Evolutionary conservation across 2,329 filamentous ascomycete species (phyloP), one percentile per base, ranked within the genome.

Genomic region (Botryotinia convoluta): DNA sequence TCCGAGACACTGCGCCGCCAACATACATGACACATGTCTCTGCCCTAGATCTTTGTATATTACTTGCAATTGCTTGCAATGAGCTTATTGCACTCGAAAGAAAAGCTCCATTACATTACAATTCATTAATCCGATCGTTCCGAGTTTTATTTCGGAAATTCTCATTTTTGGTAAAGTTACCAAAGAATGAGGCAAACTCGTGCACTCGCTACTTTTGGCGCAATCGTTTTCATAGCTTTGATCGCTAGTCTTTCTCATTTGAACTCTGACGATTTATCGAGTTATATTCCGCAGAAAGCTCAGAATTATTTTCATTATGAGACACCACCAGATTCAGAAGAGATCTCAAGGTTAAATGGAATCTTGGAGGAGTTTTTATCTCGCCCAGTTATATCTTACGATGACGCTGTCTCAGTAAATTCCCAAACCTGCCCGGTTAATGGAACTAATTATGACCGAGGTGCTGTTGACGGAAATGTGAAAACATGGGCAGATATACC

Each of bases 381-480:
- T 29, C 71, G 71, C 10, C 75, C 76, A 2, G 45, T 77, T 26
- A 45, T 73, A 45, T 69, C 73, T 18, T 77, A 76, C 42, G 48
- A 73, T 44, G 74, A 76, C 32, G 45, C 76, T 10, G 75, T 76
- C 57, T 59, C 60, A 48, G 32, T 65, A n/a, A 75, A 72, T 32
- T 72, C 74, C 20, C 48, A 71, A 59, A 71, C 54, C 44, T 77
- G 76, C 67, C 72, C 75, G 7, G 72, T 74, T 32, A n/a, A 73
- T 18, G 76, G 75, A 32, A 71, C 74, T 51, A 77, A 77, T 51
- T 76, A 68, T 63, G 76, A 77, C 57, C 42, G 48, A 57, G 63
- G 48, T 54, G 39, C 71, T 57, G 73, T 76, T 20, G 61, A 74
- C 9, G 70, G 72, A 12, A 73, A 77, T 54, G 59, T 57, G 7